Percentiles rank a stretch among this genome's conserved stretches.
phyloP scores from a whole-genome alignment of 1,284 basidiomycete genomes.

The Cutaneotrichosporon sp. region DNA sequence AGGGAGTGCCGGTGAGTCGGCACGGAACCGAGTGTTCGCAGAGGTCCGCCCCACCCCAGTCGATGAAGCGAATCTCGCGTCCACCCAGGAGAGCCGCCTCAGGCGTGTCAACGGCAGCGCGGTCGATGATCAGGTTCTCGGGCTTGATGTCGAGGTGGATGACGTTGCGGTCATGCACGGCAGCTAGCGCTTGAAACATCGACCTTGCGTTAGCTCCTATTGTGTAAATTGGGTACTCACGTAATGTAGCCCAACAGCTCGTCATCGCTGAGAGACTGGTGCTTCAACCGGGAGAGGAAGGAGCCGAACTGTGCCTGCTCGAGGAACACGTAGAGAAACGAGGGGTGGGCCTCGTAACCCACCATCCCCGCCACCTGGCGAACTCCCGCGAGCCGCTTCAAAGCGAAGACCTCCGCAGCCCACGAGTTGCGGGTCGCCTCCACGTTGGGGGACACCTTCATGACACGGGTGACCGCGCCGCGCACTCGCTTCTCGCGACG shows the following conservation, averaged over 20 bases:
- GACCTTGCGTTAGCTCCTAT: too few species aligned
- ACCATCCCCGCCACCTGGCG: too few species aligned
- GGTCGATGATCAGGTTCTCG: background rate
- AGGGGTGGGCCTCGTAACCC: background rate
- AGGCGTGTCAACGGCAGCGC: too few species aligned
- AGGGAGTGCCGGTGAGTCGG: too few species aligned
- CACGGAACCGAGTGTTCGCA: too few species aligned
- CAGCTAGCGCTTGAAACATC: background rate
- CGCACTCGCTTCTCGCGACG: too few species aligned
- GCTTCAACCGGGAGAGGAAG: background rate
- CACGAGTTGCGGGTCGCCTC: background rate
- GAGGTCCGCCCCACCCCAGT: too few species aligned
- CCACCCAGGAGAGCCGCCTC: too few species aligned
- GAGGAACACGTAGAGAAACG: background rate
- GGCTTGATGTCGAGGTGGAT: conserved; percentile 5
- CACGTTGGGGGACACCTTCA: background rate
- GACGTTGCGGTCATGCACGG: background rate
- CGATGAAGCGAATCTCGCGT: too few species aligned
- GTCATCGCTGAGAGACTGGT: background rate
- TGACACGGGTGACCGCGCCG: background rate
- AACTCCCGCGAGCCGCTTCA: background rate
- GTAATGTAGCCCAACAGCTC: background rate
- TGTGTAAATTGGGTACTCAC: too few species aligned
- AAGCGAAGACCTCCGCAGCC: background rate
- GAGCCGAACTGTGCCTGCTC: background rate